phyloP scores from a whole-genome alignment of 179 eudicot species.

The Camellia oleifera region DNA sequence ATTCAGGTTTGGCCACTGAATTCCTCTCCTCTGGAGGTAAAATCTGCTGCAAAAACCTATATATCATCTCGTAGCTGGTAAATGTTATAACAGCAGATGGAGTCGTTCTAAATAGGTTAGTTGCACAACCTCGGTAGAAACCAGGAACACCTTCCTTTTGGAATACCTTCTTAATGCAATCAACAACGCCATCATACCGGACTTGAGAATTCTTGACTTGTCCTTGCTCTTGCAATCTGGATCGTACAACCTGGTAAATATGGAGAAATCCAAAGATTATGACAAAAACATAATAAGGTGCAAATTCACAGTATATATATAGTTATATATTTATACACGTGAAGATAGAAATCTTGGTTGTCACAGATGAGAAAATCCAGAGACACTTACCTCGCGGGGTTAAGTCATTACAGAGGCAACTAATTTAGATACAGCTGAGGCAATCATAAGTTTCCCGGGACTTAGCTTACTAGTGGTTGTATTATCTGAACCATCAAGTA shows the following conservation, averaged over 20 bases:
- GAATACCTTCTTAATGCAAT: conserved; percentile 73
- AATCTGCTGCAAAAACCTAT: conserved; percentile 44
- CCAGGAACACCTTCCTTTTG: conserved; percentile 67
- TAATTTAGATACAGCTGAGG: conserved; percentile 76
- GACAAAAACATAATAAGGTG: neutral
- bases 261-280: neutral
- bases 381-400: conserved; percentile 70
- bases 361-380: neutral
- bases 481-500: conserved; percentile 42
- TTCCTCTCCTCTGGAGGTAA: conserved; percentile 34
- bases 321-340: neutral
- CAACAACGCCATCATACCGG: conserved; percentile 67
- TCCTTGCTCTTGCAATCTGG: conserved; percentile 93
- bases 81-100: conserved; percentile 94
- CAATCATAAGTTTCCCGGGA: conserved; percentile 68
- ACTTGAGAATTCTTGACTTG: conserved; percentile 42
- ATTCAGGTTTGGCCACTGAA: conserved; percentile 11
- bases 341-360: no score
- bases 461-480: conserved; percentile 57
- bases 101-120: conserved; percentile 80
- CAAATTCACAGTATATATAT: neutral
- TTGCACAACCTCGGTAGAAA: conserved; percentile 92
- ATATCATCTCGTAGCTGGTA: conserved; percentile 86
- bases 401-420: conserved; percentile 78
- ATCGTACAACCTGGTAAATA: conserved; percentile 66